These are phyloP conservation scores for Eutypella sp. DNA, from an alignment of 2,329 filamentous ascomycete genomes.

Conservation along the genomic window DNA sequence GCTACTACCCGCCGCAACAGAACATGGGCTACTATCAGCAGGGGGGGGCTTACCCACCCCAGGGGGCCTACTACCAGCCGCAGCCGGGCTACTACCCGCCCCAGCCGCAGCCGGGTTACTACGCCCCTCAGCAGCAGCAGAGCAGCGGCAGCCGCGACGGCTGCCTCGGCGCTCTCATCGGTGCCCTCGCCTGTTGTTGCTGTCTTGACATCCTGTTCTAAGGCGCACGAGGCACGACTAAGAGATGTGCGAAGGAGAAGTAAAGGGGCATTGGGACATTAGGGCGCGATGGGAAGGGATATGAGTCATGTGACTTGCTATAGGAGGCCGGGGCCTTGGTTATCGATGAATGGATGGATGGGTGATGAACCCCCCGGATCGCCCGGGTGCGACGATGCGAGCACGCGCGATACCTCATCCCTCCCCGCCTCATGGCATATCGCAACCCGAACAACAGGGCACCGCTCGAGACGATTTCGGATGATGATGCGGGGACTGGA, in stretches of 20 bases:
- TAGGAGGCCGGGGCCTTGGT: too few relatives aligned
- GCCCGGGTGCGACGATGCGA: too few relatives aligned
- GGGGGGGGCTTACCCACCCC: conserved; percentile 30
- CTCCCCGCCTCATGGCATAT: too few relatives aligned
- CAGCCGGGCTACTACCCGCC: conserved; percentile 21
- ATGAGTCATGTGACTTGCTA: neutral
- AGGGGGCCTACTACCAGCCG: conserved; percentile 31
- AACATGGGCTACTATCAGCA: conserved; percentile 28
- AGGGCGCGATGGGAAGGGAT: neutral
- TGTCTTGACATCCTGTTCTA: conserved; percentile 54
- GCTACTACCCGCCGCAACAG: conserved; percentile 23
- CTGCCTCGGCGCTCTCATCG: conserved; percentile 42
- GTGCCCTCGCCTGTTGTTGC: conserved; percentile 52
- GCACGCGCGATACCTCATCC: too few relatives aligned
- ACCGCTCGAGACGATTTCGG: too few relatives aligned
- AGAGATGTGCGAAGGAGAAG: neutral
- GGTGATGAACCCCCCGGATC: too few relatives aligned
- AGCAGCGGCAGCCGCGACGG: conserved; percentile 19
- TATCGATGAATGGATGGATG: too few relatives aligned
- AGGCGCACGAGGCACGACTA: conserved; percentile 1
- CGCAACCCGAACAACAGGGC: too few relatives aligned
- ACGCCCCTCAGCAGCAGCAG: conserved; percentile 19
- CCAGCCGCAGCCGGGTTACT: conserved; percentile 19
- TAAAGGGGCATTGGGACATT: neutral
- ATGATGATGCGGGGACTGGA: too few relatives aligned